These are phyloP conservation scores for Talaromyces wortmannii DNA, from an alignment of 495 filamentous ascomycete genomes.

Conservation along the genomic window DNA sequence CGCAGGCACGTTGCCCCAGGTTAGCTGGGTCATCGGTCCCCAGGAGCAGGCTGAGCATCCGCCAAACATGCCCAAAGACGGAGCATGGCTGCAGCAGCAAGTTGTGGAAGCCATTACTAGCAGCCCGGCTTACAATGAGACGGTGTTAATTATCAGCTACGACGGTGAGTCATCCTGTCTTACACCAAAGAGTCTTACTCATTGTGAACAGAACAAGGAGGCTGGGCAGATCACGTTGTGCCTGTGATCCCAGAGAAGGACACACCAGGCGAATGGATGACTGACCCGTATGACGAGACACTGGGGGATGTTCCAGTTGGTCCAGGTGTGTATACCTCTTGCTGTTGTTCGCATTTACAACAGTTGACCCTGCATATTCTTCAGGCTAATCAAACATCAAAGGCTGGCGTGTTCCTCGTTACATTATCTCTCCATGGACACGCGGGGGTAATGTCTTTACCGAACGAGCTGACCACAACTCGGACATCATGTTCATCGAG, in stretches of 20 bases:
- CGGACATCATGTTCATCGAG: constrained; percentile 48
- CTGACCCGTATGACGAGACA: constrained; percentile 36
- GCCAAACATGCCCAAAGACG: constrained; percentile 44
- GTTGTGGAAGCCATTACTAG: constrained; percentile 42
- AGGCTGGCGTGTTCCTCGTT: constrained; percentile 42
- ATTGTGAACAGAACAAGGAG: constrained; percentile 35
- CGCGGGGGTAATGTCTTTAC: constrained; percentile 46
- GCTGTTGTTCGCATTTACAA: not conserved
- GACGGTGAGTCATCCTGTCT: constrained; percentile 21
- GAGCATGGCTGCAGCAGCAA: constrained; percentile 48
- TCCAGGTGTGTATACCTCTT: constrained; percentile 19
- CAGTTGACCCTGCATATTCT: not conserved
- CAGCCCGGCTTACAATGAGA: constrained; percentile 39
- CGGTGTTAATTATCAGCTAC: constrained; percentile 44
- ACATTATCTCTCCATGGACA: constrained; percentile 51
- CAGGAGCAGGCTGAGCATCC: constrained; percentile 46
- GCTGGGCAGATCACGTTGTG: constrained; percentile 47
- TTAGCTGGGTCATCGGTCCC: constrained; percentile 47
- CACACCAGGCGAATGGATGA: constrained; percentile 47
- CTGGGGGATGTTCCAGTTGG: constrained; percentile 42
- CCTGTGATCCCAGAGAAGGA: constrained; percentile 43
- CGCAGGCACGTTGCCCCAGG: constrained; percentile 42
- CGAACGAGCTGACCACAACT: constrained; percentile 50
- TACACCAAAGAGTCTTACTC: not conserved
- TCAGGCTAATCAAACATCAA: not conserved